Evolutionary conservation across 1,284 basidiomycete species (phyloP), one percentile per base, ranked within the genome.

Genomic region (Grifola frondosa): DNA sequence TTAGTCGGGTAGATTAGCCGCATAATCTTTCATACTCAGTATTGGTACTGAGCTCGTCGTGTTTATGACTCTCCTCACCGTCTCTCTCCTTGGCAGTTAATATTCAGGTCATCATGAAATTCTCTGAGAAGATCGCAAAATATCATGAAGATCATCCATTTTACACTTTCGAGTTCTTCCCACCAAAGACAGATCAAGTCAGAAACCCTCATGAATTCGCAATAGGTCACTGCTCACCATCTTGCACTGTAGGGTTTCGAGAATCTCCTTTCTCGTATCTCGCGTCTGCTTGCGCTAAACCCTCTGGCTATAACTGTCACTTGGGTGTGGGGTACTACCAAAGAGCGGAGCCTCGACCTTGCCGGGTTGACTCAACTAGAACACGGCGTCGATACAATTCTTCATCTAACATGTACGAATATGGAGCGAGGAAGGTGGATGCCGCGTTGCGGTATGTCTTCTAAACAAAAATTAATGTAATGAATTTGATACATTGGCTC

Each of bases 341-440:
- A 83, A 50, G 89, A 94, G 24, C 78, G 88, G 36, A 92, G 84
- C 59, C 72, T 99, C 37, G 93, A 96, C 56, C 78, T 99, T 3
- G 91, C 90, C 0, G 74, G 80, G 43, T 62, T 88, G 56, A 78
- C 82, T 41, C 80, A 90, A 62, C 66, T 71, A 7, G 83, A 89
- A 40, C 81, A 88, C 63, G 78, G 77, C 4, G 67, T 91, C 34
- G 88, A 94, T 60, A 91, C 92, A 0, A 81, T 98, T 48, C 70
- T 99, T 57, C 97, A 99, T 73, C 66, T 99, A 53, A 99, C 97
- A 13, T 99, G 97, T 70, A 99, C 97, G 16, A 99, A 99, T 65
- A 96, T 97, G 89, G 78, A 86, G 52, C 80, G 87, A 50, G 91
- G 88, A 17, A 83, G 67, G 82, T 99, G 6, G 92, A 97, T 62